A percentile compares a stretch with the other conserved stretches of the same genome.
Conservation (phyloP, 352 stramenopile species). For the Phytophthora pisi region DNA sequence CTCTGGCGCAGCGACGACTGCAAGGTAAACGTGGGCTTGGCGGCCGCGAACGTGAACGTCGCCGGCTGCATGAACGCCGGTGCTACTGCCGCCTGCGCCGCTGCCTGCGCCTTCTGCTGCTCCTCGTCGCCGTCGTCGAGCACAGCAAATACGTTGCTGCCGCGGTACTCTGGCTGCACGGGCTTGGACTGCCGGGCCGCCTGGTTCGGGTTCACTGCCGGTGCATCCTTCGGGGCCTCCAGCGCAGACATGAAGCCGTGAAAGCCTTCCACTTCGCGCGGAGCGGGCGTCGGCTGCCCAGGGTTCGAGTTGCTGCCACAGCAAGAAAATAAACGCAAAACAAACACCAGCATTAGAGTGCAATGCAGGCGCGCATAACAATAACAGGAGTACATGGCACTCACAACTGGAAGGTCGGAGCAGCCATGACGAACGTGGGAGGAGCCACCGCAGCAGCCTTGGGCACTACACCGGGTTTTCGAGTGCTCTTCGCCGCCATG, state of each 20-base stretch:
- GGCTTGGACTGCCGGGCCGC: slow-evolving; percentile 29
- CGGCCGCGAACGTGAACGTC: slow-evolving; percentile 63
- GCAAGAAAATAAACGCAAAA: not conserved
- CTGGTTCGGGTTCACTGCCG: slow-evolving; percentile 28
- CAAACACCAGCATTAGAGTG: not conserved
- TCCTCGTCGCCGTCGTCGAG: slow-evolving; percentile 61
- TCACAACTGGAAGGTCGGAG: slow-evolving; percentile 79
- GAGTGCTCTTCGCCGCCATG: slow-evolving; percentile 53
- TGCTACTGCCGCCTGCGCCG: slow-evolving; percentile 11
- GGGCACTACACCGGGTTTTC: slow-evolving; percentile 15
- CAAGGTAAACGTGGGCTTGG: slow-evolving; percentile 30
- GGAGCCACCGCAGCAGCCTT: slow-evolving; percentile 47
- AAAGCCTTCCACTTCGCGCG: slow-evolving; percentile 68
- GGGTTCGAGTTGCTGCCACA: slow-evolving; percentile 32
- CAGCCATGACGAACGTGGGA: slow-evolving; percentile 64
- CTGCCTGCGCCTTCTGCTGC: slow-evolving; percentile 18
- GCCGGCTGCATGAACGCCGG: slow-evolving; percentile 62
- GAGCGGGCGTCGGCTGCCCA: slow-evolving; percentile 14
- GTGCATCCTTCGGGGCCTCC: slow-evolving; percentile 52
- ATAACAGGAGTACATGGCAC: slow-evolving; percentile 3
- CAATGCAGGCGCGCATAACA: not conserved
- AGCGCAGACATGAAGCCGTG: slow-evolving; percentile 70
- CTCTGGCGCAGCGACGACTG: slow-evolving; percentile 31
- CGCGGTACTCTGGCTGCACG: slow-evolving; percentile 41
- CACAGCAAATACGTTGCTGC: slow-evolving; percentile 68